phyloP scores from a whole-genome alignment of 2,329 filamentous ascomycete species.

The Sclerotinia minor region DNA sequence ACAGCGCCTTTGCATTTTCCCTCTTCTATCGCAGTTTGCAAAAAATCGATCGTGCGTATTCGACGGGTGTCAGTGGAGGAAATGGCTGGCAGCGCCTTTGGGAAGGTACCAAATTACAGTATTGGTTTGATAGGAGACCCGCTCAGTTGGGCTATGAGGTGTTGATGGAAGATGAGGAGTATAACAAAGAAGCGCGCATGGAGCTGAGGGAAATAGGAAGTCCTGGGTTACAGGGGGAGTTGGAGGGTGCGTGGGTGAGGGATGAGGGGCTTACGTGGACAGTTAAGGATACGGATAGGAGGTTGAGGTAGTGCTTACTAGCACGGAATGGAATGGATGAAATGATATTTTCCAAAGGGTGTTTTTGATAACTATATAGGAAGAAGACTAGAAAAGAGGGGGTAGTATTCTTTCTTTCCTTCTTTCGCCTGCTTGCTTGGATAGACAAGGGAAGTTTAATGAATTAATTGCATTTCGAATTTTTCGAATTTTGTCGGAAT shows the following conservation, averaged over 20 bases:
- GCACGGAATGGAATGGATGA: too few species aligned
- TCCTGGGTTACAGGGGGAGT: constrained; percentile 23
- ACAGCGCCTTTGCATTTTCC: constrained; percentile 75
- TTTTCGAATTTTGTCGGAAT: too few species aligned
- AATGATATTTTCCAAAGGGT: too few species aligned
- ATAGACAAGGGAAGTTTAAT: too few species aligned
- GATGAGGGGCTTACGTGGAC: constrained; percentile 31
- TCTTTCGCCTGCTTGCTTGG: too few species aligned
- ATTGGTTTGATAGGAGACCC: constrained; percentile 33
- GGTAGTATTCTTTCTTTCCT: too few species aligned
- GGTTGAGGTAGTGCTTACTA: not conserved
- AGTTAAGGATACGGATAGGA: constrained; percentile 20
- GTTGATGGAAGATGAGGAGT: constrained; percentile 12
- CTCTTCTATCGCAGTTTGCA: constrained; percentile 37
- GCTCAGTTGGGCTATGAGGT: constrained; percentile 30
- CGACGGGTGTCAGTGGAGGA: constrained; percentile 34
- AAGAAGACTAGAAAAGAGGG: too few species aligned
- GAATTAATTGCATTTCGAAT: too few species aligned
- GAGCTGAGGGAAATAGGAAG: not conserved
- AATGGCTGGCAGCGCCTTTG: constrained; percentile 39
- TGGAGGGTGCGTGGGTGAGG: constrained; percentile 33
- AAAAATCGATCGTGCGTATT: constrained; percentile 38
- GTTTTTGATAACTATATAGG: too few species aligned
- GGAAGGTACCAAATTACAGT: constrained; percentile 34
- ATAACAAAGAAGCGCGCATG: not conserved